Evolutionary conservation across 108 stramenopile species (phyloP).

Genomic region (Nannochloropsis salina): DNA sequence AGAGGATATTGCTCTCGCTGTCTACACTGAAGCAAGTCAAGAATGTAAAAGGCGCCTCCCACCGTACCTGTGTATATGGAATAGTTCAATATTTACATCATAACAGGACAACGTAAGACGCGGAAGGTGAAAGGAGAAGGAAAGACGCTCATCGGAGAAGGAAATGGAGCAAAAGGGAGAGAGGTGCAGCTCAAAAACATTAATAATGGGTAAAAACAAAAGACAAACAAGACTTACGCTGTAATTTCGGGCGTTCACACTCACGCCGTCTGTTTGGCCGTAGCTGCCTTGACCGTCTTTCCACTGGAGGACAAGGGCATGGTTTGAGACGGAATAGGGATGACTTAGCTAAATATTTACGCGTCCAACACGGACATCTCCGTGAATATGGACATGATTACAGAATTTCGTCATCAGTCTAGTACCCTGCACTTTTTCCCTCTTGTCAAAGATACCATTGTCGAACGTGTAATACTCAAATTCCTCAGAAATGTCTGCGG

Average conservation of each 20-base stretch:
- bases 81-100: background rate
- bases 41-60: background rate
- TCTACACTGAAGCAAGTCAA: background rate
- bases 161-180: background rate
- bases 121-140: background rate
- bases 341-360: no score
- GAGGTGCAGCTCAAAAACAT: no score
- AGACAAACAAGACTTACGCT: background rate
- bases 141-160: background rate
- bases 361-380: no score
- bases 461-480: no score
- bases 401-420: no score
- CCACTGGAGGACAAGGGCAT: background rate
- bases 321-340: no score
- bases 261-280: background rate
- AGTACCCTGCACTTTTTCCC: no score
- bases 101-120: background rate
- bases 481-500: no score
- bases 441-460: no score
- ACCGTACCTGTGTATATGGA: background rate
- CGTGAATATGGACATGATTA: no score
- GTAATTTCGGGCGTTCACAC: background rate
- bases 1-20: constrained; percentile 1
- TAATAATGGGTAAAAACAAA: no score
- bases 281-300: background rate